Conservation (phyloP, 1,139 yeast species). For the Blastobotrys buckinghamii region DNA sequence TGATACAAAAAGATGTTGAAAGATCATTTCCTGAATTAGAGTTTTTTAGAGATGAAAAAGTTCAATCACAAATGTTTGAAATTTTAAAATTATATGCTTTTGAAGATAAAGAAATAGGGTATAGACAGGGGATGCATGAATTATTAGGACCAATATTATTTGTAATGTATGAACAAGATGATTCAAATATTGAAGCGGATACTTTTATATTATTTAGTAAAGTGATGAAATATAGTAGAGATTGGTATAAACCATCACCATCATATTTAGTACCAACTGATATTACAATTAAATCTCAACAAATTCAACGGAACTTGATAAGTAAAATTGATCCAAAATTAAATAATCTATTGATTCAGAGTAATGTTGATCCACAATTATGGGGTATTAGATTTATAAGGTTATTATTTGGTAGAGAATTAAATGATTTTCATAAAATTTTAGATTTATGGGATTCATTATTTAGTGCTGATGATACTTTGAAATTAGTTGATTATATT, state of each 20-base stretch:
- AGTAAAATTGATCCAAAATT: conserved; percentile 35
- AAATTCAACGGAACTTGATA: conserved; percentile 35
- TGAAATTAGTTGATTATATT: conserved; percentile 30
- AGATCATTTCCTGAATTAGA: conserved; percentile 55
- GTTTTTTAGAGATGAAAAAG: conserved; percentile 35
- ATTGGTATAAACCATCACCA: conserved; percentile 27
- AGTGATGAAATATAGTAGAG: conserved; percentile 29
- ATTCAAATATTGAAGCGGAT: conserved; percentile 8
- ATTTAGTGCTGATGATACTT: conserved; percentile 30
- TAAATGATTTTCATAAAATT: conserved; percentile 29
- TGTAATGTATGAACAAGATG: conserved; percentile 23
- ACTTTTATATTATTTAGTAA: conserved; percentile 30
- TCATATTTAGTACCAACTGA: conserved; percentile 22
- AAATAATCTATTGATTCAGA: conserved; percentile 33
- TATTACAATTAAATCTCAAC: conserved; percentile 28
- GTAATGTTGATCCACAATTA: conserved; percentile 50
- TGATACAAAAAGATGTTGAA: conserved; percentile 43
- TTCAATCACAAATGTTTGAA: conserved; percentile 38
- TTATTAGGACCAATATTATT: conserved; percentile 44
- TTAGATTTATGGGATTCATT: conserved; percentile 36
- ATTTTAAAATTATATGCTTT: conserved; percentile 49
- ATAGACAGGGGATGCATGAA: conserved; percentile 62
- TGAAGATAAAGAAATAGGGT: conserved; percentile 45
- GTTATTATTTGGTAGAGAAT: conserved; percentile 47
- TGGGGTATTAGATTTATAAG: conserved; percentile 58